Percentiles rank a stretch among this genome's conserved stretches.
phyloP scores from a whole-genome alignment of 2,329 filamentous ascomycete species.

The Hypoxylon sp. region DNA sequence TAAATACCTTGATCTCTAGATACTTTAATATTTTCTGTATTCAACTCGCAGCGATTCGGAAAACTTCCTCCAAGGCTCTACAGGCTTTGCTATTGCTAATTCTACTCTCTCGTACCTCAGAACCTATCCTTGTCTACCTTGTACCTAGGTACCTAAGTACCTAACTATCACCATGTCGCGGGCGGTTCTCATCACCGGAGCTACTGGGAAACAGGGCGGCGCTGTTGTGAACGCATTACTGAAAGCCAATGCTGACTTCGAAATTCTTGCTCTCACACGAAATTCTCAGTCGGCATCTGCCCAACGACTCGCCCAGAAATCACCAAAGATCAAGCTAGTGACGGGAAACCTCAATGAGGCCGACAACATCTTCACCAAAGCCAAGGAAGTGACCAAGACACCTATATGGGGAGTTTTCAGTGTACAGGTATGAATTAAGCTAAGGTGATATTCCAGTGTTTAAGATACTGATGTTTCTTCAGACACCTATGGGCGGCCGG shows the following conservation, averaged over 20 bases:
- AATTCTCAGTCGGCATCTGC: conserved; percentile 65
- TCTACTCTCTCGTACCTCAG: neutral
- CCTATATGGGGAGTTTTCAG: conserved; percentile 71
- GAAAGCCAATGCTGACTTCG: conserved; percentile 54
- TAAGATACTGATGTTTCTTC: neutral
- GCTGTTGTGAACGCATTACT: conserved; percentile 53
- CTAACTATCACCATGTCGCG: conserved; percentile 24
- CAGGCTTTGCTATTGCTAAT: neutral
- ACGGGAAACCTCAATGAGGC: conserved; percentile 69
- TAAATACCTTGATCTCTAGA: conserved; percentile 7
- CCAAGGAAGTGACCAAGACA: conserved; percentile 53
- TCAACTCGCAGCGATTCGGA: neutral
- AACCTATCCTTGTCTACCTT: neutral
- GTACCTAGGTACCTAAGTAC: neutral
- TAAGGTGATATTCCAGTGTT: neutral
- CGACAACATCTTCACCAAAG: conserved; percentile 60
- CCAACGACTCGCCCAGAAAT: conserved; percentile 58
- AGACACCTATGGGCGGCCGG: conserved; percentile 32
- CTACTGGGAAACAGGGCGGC: conserved; percentile 57
- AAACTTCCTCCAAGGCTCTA: neutral
- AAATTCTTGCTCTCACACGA: conserved; percentile 72
- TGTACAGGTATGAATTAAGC: conserved; percentile 62
- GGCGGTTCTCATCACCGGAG: conserved; percentile 54
- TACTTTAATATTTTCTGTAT: neutral
- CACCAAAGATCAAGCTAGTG: conserved; percentile 65